These are phyloP conservation scores for Saturnispora gosingensis DNA, from an alignment of 805 yeast species.

Conservation along the genomic window DNA sequence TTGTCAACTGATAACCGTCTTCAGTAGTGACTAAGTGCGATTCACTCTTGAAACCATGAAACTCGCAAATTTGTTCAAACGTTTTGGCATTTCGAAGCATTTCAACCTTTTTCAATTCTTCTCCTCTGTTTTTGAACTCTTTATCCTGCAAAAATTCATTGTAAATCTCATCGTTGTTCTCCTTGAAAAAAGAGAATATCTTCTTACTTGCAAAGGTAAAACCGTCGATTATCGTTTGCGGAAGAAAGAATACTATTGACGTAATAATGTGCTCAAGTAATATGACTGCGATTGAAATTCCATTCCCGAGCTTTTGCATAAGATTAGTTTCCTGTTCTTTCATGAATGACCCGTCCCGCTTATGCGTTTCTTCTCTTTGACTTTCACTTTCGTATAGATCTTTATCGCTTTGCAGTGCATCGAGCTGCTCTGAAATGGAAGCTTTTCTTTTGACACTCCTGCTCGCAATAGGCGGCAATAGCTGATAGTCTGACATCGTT, in stretches of 20 bases:
- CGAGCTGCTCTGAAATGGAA: constrained; percentile 4
- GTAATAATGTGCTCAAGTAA: constrained; percentile 22
- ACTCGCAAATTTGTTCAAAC: constrained; percentile 55
- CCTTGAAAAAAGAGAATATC: constrained; percentile 15
- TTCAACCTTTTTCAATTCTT: constrained; percentile 21
- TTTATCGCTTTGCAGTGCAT: neutral
- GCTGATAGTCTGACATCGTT: neutral
- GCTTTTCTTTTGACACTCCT: neutral
- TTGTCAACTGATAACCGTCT: constrained; percentile 67
- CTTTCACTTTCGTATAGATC: neutral
- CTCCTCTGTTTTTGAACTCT: constrained; percentile 12
- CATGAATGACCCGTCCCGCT: neutral
- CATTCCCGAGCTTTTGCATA: constrained; percentile 12
- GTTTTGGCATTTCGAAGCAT: constrained; percentile 37
- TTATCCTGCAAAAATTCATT: constrained; percentile 15
- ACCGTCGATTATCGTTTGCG: constrained; percentile 17
- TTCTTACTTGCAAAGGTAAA: constrained; percentile 18
- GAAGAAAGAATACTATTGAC: constrained; percentile 20
- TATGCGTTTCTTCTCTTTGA: neutral
- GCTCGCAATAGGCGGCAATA: neutral
- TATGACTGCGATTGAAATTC: constrained; percentile 19
- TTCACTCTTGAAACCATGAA: constrained; percentile 65
- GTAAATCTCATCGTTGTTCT: constrained; percentile 18
- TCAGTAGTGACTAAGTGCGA: constrained; percentile 68
- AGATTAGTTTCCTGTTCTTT: neutral